Conservation (phyloP, 2,329 filamentous ascomycete species). For the Penicillium nordicum region DNA sequence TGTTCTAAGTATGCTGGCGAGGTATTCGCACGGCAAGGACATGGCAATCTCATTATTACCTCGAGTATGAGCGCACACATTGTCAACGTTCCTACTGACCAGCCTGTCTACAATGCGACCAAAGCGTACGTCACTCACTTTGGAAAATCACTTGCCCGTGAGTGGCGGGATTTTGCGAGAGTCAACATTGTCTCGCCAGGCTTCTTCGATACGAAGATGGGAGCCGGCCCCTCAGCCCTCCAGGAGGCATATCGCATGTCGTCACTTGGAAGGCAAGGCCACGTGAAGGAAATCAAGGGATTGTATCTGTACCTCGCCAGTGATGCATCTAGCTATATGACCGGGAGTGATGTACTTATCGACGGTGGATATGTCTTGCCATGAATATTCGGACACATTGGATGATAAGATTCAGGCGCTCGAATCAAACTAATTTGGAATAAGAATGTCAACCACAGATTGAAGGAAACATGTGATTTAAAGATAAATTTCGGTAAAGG, state of each 20-base stretch:
- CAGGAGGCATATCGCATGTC: constrained; percentile 51
- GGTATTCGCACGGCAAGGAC: constrained; percentile 44
- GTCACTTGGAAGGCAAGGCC: constrained; percentile 40
- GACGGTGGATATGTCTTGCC: constrained; percentile 48
- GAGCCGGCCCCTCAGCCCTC: constrained; percentile 42
- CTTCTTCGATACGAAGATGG: constrained; percentile 57
- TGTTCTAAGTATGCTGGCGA: constrained; percentile 46
- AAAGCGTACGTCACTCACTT: constrained; percentile 58
- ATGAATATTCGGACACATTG: not conserved
- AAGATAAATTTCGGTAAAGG: not conserved
- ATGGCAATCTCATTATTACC: constrained; percentile 49
- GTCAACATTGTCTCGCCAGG: constrained; percentile 56
- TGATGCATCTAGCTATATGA: constrained; percentile 49
- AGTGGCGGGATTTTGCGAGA: constrained; percentile 57
- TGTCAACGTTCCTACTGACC: constrained; percentile 53
- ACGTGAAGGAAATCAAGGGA: constrained; percentile 38
- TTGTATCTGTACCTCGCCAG: constrained; percentile 47
- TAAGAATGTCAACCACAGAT: not conserved
- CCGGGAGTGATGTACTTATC: constrained; percentile 48
- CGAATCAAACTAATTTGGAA: not conserved
- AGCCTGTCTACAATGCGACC: constrained; percentile 56
- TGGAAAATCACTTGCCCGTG: constrained; percentile 53
- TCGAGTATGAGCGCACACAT: constrained; percentile 51
- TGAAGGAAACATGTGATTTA: not conserved
- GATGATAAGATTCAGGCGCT: not conserved